These are phyloP conservation scores for Pseudogymnoascus sp. DNA, from an alignment of 2,329 filamentous ascomycete genomes.

Conservation along the genomic window DNA sequence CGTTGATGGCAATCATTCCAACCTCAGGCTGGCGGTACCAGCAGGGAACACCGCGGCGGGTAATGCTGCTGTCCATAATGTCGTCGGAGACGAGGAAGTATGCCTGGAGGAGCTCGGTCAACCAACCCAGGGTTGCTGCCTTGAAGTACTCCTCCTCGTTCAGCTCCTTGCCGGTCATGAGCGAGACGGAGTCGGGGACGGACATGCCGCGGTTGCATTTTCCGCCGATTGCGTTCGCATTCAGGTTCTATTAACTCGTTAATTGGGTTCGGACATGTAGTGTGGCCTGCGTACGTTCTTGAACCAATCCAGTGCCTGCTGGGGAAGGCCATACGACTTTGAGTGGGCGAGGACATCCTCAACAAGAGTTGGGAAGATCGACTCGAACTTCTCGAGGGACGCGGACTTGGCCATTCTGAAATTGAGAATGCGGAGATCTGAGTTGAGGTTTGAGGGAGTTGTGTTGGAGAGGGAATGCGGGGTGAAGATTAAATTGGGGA, in stretches of 20 bases:
- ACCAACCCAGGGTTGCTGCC: conserved; percentile 84
- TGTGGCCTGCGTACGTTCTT: conserved; percentile 53
- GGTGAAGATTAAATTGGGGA: conserved; percentile 1
- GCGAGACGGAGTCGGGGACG: conserved; percentile 80
- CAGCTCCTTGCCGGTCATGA: conserved; percentile 67
- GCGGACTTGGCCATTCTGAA: conserved; percentile 59
- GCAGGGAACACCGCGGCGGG: conserved; percentile 86
- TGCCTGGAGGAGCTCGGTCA: conserved; percentile 95
- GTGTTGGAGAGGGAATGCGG: conserved; percentile 9
- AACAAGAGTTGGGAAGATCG: conserved; percentile 78
- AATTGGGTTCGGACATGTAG: background rate
- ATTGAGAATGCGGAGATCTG: background rate
- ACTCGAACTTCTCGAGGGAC: conserved; percentile 80
- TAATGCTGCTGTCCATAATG: conserved; percentile 96
- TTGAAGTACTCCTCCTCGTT: conserved; percentile 79
- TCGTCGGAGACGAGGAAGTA: conserved; percentile 99
- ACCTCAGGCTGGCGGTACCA: conserved; percentile 91
- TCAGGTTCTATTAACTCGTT: conserved; percentile 54
- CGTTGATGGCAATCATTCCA: conserved; percentile 96
- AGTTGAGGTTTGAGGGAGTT: conserved; percentile 12
- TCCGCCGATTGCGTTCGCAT: conserved; percentile 82
- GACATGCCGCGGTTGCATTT: conserved; percentile 99
- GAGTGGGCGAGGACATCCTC: conserved; percentile 74
- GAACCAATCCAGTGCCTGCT: conserved; percentile 78
- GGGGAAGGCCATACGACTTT: conserved; percentile 73